Evolutionary conservation across 768 basidiomycete species (phyloP).

Genomic region (Pluteus cervinus): DNA sequence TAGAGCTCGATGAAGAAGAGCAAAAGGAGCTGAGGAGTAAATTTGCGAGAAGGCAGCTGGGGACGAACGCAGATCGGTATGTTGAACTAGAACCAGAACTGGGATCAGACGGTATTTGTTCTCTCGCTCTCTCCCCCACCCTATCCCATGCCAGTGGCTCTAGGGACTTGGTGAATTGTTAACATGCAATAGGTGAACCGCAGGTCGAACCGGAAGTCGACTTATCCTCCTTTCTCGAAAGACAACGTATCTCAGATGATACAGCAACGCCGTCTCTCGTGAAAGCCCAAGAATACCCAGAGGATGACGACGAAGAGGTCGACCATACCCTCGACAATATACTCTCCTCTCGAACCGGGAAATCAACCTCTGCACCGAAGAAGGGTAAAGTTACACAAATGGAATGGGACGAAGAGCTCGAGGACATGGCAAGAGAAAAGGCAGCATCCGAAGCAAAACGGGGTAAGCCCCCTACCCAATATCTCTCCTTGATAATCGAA

Average conservation of each 20-base stretch:
- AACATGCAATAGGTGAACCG: conserved; percentile 45
- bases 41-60: conserved; percentile 54
- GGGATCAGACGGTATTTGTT: conserved; percentile 57
- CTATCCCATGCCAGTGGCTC: neutral
- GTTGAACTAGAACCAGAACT: conserved; percentile 63
- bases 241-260: conserved; percentile 45
- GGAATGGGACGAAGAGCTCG: conserved; percentile 63
- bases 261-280: conserved; percentile 14
- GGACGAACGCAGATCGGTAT: conserved; percentile 71
- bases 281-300: conserved; percentile 16
- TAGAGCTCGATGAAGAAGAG: conserved; percentile 43
- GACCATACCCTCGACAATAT: conserved; percentile 55
- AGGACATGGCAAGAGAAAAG: conserved; percentile 64
- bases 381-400: conserved; percentile 65
- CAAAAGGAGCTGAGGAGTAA: conserved; percentile 41
- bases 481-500: neutral
- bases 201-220: conserved; percentile 70
- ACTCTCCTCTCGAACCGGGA: conserved; percentile 17
- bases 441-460: conserved; percentile 67
- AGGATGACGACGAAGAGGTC: conserved; percentile 50
- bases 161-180: neutral
- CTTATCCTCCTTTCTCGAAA: conserved; percentile 58
- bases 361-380: conserved; percentile 22
- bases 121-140: neutral
- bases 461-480: conserved; percentile 36